These are phyloP conservation scores for Alternaria alternata DNA, from an alignment of 2,329 filamentous ascomycete species.

Conservation along the genomic window DNA sequence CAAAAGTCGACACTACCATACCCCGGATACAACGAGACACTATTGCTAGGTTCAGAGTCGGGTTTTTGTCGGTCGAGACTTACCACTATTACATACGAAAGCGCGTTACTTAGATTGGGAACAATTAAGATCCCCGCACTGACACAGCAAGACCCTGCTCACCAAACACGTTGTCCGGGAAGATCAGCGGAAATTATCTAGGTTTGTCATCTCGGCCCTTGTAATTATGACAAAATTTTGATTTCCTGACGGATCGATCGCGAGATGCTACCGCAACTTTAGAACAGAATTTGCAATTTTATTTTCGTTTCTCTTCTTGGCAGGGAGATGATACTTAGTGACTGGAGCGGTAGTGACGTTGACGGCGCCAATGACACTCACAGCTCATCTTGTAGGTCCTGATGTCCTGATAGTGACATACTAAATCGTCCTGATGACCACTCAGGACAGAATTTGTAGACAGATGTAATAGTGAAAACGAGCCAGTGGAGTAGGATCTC, in stretches of 20 bases:
- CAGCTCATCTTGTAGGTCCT: background rate
- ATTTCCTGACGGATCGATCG: background rate
- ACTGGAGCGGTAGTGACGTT: constrained; percentile 1
- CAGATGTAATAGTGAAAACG: background rate
- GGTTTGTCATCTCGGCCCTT: background rate
- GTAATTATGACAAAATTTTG: background rate
- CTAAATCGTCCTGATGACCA: background rate
- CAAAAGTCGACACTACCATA: background rate
- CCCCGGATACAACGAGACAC: background rate
- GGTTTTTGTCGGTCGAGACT: background rate
- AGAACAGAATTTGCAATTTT: background rate
- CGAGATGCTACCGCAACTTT: background rate
- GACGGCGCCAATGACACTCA: background rate
- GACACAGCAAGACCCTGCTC: background rate
- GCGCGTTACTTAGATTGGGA: constrained; percentile 1
- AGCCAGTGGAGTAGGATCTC: background rate
- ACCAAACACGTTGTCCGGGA: background rate
- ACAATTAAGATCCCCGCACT: background rate
- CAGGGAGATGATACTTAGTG: background rate
- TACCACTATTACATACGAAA: background rate
- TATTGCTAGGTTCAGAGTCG: background rate
- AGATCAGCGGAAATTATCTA: constrained; percentile 4
- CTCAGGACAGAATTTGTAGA: background rate
- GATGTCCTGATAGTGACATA: background rate
- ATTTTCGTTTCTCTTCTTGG: constrained; percentile 6